These are phyloP conservation scores for Piromyces finnis DNA, from an alignment of 192 early-diverging fungal genomes.

Conservation along the genomic window DNA sequence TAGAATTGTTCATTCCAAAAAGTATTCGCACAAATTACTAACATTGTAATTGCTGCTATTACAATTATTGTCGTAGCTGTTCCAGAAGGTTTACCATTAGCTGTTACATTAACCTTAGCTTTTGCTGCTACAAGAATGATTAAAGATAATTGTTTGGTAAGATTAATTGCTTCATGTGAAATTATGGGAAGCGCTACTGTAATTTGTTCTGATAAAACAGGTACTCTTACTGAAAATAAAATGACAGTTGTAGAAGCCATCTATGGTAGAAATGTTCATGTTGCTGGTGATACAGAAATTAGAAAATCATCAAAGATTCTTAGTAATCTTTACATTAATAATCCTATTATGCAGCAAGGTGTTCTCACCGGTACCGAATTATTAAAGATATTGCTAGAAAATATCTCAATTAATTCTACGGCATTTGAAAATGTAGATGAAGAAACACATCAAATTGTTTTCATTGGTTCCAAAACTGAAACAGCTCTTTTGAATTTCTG, in stretches of 20 bases:
- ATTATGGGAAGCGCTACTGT: conserved; percentile 69
- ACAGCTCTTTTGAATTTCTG: conserved; percentile 52
- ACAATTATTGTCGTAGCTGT: conserved; percentile 69
- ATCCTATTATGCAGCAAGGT: neutral
- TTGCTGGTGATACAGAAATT: neutral
- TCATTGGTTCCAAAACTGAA: conserved; percentile 69
- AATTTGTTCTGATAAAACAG: conserved; percentile 77
- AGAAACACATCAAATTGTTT: conserved; percentile 21
- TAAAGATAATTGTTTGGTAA: conserved; percentile 60
- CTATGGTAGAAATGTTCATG: conserved; percentile 8
- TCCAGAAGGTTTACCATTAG: conserved; percentile 76
- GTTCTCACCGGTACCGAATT: neutral
- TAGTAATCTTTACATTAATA: neutral
- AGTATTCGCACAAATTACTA: neutral
- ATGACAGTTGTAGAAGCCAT: conserved; percentile 59
- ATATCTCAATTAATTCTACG: conserved; percentile 54
- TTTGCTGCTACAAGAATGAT: conserved; percentile 71
- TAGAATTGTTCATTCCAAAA: neutral
- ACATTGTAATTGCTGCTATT: conserved; percentile 61
- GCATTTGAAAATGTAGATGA: conserved; percentile 55
- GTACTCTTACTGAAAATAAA: conserved; percentile 66
- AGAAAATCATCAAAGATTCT: neutral
- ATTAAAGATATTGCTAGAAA: conserved; percentile 17
- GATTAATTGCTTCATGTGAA: conserved; percentile 61
- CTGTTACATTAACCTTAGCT: conserved; percentile 67